Base-by-base conservation (phyloP, 2,329 filamentous ascomycete species). In the Pseudogymnoascus sp. region DNA sequence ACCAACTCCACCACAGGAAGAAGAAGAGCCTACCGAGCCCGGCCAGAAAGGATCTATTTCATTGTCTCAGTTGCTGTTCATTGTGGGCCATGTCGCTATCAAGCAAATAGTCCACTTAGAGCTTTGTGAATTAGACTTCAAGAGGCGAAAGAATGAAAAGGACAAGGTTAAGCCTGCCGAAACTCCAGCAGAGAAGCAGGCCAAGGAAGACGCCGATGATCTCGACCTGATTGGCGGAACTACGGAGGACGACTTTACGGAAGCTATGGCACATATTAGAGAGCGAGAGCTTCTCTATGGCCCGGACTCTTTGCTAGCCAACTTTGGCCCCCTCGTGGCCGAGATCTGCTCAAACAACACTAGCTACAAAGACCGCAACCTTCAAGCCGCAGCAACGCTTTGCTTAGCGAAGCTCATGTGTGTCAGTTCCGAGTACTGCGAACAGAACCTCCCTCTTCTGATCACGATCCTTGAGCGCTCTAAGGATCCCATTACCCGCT, bases 381-480 rank as follows among this genome's bases (percentile, higher is more conserved):
- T 99, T 10, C 95, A 99, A 77, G 92, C 92, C 21, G 91, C 96
- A 43, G 93, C 95, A 10, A 96, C 95, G 0, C 80, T 99, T 7
- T 99, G 95, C 74, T 84, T 99, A 72, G 93, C 93, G 3, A 99
- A 99, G 80, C 85, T 99, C 66, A 99, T 99, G 96, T 99, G 96
- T 73, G 93, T 99, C 45, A 96, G 91, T 70, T 89, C 90, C 4
- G 92, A 98, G 76, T 99, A 97, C 79, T 99, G 95, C 77, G 95
- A 98, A 77, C 84, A 85, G 43, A 96, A 99, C 73, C 83, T 99
- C 11, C 90, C 91, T 5, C 87, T 99, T 2, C 87, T 99, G 65
- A 96, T 99, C 77, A 98, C 93, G 14, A 98, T 99, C 71, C 93
- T 99, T 81, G 95, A 99, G 78, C 88, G 92, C 31, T 97, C 92